Conservation (phyloP, 257 asterid species). For the Gentiana dahurica region DNA sequence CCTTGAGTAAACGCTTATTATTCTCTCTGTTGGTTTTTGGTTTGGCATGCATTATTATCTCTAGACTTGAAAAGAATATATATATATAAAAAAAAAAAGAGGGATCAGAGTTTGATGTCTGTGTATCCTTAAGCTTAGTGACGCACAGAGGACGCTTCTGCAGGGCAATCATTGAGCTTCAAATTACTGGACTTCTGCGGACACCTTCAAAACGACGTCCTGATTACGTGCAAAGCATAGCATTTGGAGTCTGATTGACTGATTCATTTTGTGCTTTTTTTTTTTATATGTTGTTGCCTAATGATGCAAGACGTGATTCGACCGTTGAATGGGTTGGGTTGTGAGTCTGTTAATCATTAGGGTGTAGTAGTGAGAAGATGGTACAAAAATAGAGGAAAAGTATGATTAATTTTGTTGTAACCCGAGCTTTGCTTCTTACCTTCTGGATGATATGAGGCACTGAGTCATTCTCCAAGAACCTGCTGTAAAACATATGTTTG, state of each 20-base stretch:
- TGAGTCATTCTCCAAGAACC: too few species aligned
- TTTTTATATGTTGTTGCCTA: too few species aligned
- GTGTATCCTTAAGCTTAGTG: conserved; percentile 36
- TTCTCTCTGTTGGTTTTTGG: neutral
- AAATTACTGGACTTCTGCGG: conserved; percentile 78
- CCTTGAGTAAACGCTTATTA: neutral
- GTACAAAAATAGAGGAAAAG: too few species aligned
- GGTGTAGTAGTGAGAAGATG: too few species aligned
- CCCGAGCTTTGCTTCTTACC: too few species aligned
- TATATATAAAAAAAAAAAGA: neutral
- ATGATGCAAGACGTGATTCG: neutral
- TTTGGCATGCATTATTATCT: too few species aligned
- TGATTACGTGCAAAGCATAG: conserved; percentile 85
- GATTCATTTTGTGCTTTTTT: too few species aligned
- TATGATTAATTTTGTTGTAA: too few species aligned
- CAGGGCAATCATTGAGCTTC: conserved; percentile 83
- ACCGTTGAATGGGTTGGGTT: too few species aligned
- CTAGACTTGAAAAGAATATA: neutral
- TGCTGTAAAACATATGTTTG: too few species aligned
- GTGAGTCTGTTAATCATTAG: too few species aligned
- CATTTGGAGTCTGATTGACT: conserved; percentile 56
- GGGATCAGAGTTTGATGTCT: neutral
- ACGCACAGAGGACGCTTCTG: conserved; percentile 74
- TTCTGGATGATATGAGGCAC: too few species aligned
- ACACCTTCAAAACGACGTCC: conserved; percentile 96